These are phyloP conservation scores for Wallacemonas rigidus DNA, from an alignment of 208 protist species.

Conservation along the genomic window DNA sequence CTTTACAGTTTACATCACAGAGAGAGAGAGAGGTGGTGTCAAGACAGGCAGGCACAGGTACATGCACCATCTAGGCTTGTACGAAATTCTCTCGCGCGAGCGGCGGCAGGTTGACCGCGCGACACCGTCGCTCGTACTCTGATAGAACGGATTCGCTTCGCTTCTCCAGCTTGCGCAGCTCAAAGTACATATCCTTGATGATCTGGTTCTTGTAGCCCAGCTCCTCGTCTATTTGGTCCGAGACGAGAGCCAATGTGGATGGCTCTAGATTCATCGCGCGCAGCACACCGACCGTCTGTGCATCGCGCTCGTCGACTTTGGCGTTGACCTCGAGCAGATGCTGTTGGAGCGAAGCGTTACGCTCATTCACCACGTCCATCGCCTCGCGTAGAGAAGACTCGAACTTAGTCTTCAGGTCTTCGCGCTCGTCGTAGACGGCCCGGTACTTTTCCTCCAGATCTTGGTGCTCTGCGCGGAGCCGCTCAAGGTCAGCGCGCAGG, in stretches of 20 bases:
- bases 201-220: slow-evolving; percentile 93
- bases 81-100: slow-evolving; percentile 60
- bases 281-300: slow-evolving; percentile 91
- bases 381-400: slow-evolving; percentile 88
- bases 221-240: slow-evolving; percentile 90
- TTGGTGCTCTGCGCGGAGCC: slow-evolving; percentile 89
- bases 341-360: slow-evolving; percentile 84
- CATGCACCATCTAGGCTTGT: slow-evolving; percentile 5
- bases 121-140: slow-evolving; percentile 83
- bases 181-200: slow-evolving; percentile 96
- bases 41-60: not conserved
- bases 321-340: slow-evolving; percentile 71
- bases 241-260: slow-evolving; percentile 76
- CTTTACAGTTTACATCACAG: too few species aligned
- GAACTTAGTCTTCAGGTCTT: slow-evolving; percentile 94
- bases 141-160: slow-evolving; percentile 55
- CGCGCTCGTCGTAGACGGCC: slow-evolving; percentile 91
- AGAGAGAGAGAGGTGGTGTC: not conserved
- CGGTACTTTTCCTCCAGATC: slow-evolving; percentile 88
- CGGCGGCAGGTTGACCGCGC: slow-evolving; percentile 46
- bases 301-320: slow-evolving; percentile 83
- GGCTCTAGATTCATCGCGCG: slow-evolving; percentile 93
- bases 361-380: slow-evolving; percentile 84
- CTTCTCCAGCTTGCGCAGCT: slow-evolving; percentile 87
- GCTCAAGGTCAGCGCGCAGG: slow-evolving; percentile 82